A percentile compares a stretch with the other conserved stretches of the same genome.
These are phyloP conservation scores for Chenopodium album DNA, from an alignment of 148 eudicot genomes.

Conservation along the genomic window DNA sequence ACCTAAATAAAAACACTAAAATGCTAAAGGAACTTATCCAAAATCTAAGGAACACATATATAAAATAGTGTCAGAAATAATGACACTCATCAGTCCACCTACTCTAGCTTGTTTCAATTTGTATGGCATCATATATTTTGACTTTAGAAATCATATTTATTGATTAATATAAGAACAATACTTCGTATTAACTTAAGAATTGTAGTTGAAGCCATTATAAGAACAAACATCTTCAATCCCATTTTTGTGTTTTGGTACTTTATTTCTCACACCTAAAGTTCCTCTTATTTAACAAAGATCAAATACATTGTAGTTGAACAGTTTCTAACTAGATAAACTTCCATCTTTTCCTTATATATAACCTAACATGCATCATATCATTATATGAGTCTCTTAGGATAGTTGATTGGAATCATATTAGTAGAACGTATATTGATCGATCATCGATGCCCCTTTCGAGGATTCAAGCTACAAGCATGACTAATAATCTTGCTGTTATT, in stretches of 20 bases:
- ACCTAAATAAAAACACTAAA: too few species aligned
- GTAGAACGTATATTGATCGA: too few species aligned
- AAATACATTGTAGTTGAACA: conserved; percentile 9
- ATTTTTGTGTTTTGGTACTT: neutral
- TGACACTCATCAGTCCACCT: too few species aligned
- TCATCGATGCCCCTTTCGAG: neutral
- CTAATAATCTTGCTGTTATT: neutral
- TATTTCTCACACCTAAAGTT: neutral
- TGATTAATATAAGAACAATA: neutral
- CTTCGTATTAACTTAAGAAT: neutral
- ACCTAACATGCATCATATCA: neutral
- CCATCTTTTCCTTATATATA: neutral
- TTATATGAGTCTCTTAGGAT: neutral
- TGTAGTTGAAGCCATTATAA: neutral
- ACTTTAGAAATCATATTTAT: too few species aligned
- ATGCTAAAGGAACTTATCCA: too few species aligned
- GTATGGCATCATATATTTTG: neutral
- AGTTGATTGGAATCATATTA: neutral
- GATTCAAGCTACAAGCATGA: conserved; percentile 2
- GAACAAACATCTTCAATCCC: neutral
- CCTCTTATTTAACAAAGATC: neutral
- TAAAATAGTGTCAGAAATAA: too few species aligned
- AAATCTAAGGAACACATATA: too few species aligned
- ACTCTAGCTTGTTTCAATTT: neutral
- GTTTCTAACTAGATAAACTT: neutral